Evolutionary conservation across 2,329 filamentous ascomycete genomes (phyloP).

Genomic region (Rosellinia necatrix): DNA sequence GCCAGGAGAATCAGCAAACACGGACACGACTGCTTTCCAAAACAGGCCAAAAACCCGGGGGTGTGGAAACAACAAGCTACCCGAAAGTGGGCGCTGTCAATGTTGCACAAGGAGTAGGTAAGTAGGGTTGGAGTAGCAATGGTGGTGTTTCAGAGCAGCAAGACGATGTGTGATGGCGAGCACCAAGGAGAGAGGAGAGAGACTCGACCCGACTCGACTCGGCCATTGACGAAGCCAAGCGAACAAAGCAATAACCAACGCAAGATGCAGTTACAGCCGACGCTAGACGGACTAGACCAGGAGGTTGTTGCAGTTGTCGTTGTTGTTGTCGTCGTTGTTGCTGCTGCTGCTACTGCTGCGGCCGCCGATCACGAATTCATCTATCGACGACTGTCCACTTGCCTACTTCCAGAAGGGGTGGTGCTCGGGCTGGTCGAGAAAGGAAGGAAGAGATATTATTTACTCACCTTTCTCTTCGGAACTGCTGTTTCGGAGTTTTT

Average conservation of each 20-base stretch:
- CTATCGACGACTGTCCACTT: too few species aligned
- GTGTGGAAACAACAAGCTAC: conserved; percentile 8
- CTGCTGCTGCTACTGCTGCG: neutral
- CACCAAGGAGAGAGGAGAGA: neutral
- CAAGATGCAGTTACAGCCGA: neutral
- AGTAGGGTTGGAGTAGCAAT: neutral
- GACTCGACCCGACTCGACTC: neutral
- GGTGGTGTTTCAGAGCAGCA: neutral
- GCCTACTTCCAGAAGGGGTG: too few species aligned
- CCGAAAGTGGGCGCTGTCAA: conserved; percentile 4
- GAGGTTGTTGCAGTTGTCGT: too few species aligned
- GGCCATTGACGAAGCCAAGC: neutral
- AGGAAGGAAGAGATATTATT: neutral
- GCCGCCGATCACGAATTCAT: neutral
- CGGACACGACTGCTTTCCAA: conserved; percentile 28
- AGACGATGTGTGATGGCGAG: neutral
- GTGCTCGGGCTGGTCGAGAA: neutral
- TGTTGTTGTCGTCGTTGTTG: conserved; percentile 1
- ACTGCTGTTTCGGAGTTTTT: too few species aligned
- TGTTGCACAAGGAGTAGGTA: conserved; percentile 5
- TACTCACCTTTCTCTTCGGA: neutral
- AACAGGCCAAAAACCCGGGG: conserved; percentile 28
- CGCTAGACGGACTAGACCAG: conserved; percentile 9
- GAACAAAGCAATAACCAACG: neutral
- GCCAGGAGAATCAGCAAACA: conserved; percentile 35